A percentile compares a stretch with the other conserved stretches of the same genome.
These are phyloP conservation scores for Ceratocystis harringtonii DNA, from an alignment of 2,329 filamentous ascomycete genomes.

Conservation along the genomic window DNA sequence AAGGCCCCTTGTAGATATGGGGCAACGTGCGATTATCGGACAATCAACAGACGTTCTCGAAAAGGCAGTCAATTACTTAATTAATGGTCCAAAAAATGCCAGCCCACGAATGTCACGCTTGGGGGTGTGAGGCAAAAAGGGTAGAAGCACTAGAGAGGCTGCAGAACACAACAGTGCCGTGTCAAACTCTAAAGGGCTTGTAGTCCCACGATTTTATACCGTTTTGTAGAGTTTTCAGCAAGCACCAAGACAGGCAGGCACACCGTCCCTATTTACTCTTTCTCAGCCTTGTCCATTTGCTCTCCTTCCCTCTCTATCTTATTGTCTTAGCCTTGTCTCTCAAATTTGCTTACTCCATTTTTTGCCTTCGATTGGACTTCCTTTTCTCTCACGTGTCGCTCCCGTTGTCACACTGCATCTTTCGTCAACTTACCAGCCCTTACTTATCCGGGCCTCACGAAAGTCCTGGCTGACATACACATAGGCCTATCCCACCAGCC, in stretches of 20 bases:
- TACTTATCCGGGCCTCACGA: not conserved
- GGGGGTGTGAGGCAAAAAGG: too few species aligned
- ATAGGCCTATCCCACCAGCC: not conserved
- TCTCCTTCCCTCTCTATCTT: not conserved
- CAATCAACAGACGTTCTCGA: too few species aligned
- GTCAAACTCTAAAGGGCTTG: too few species aligned
- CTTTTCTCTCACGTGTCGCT: not conserved
- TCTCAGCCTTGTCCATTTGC: not conserved
- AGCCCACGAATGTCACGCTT: too few species aligned
- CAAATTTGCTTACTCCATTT: not conserved
- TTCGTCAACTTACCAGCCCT: not conserved
- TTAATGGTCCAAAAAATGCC: too few species aligned
- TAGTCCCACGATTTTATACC: too few species aligned
- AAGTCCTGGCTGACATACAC: not conserved
- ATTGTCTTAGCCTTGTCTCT: not conserved
- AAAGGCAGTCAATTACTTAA: too few species aligned
- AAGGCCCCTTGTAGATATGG: not conserved
- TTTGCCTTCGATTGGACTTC: not conserved
- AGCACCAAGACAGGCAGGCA: too few species aligned
- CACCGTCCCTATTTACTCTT: not conserved
- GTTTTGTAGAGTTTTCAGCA: too few species aligned
- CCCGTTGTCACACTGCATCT: not conserved
- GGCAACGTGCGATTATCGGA: too few species aligned
- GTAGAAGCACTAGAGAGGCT: too few species aligned
- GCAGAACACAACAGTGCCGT: too few species aligned